These are phyloP conservation scores for Globisporangium nagaii DNA, from an alignment of 352 stramenopile species.

Conservation along the genomic window DNA sequence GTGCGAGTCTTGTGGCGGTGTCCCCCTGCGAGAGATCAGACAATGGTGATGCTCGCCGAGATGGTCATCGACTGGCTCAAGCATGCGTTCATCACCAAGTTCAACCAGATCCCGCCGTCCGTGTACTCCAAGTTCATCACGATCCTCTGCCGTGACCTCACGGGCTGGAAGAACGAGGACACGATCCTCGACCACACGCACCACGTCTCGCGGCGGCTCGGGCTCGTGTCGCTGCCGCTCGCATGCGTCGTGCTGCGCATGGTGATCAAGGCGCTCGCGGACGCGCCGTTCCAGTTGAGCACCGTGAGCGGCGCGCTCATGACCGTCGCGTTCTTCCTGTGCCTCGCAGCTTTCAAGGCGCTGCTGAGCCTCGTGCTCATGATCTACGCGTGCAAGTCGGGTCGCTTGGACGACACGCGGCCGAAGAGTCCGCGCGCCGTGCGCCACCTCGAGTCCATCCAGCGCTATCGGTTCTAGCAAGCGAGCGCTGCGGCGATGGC, in stretches of 20 bases:
- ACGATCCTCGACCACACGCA: constrained; percentile 93
- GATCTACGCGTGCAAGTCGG: constrained; percentile 67
- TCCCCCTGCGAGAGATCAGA: constrained; percentile 20
- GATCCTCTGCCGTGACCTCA: constrained; percentile 92
- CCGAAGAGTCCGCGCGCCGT: constrained; percentile 62
- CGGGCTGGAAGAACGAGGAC: constrained; percentile 89
- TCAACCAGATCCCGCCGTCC: constrained; percentile 93
- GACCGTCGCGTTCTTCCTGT: constrained; percentile 61
- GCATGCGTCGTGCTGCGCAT: constrained; percentile 91
- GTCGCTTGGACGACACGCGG: constrained; percentile 57
- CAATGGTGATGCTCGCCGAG: constrained; percentile 90
- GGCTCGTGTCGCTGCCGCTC: constrained; percentile 92
- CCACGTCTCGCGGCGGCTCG: constrained; percentile 90
- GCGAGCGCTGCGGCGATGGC: too few relatives aligned
- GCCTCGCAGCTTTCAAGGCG: constrained; percentile 73
- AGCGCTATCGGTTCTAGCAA: constrained; percentile 32
- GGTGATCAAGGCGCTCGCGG: constrained; percentile 55
- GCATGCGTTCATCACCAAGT: constrained; percentile 99
- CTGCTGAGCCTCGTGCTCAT: constrained; percentile 70
- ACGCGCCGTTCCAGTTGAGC: constrained; percentile 31
- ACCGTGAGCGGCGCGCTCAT: constrained; percentile 40
- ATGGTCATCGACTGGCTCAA: constrained; percentile 98
- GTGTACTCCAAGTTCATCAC: constrained; percentile 96
- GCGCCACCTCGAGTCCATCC: constrained; percentile 54
- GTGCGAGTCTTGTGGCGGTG: too few relatives aligned